Evolutionary conservation across 495 filamentous ascomycete genomes (phyloP).

Genomic region (Penicillium pulvis): DNA sequence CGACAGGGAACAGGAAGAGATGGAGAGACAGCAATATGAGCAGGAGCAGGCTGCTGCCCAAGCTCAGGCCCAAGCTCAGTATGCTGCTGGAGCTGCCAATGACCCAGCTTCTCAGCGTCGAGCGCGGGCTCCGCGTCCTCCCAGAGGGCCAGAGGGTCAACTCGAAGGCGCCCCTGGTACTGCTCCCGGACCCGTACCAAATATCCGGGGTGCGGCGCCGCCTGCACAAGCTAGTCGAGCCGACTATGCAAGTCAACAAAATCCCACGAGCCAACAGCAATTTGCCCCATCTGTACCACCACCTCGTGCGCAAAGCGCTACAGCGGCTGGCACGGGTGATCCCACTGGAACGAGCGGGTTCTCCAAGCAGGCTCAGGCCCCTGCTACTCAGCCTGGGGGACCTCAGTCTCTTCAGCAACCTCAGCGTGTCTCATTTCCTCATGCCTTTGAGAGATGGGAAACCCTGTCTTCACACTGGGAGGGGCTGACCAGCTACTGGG

Average conservation of each 20-base stretch:
- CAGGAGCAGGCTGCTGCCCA: constrained; percentile 44
- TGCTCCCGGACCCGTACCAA: constrained; percentile 17
- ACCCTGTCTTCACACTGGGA: constrained; percentile 97
- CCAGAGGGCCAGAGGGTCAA: constrained; percentile 30
- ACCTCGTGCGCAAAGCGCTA: constrained; percentile 30
- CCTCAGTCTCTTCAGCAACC: constrained; percentile 42
- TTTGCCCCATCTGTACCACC: constrained; percentile 22
- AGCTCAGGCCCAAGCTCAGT: constrained; percentile 32
- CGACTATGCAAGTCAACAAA: constrained; percentile 13
- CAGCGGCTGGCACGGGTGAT: constrained; percentile 25
- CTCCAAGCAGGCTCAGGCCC: constrained; percentile 32
- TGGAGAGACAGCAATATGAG: constrained; percentile 56
- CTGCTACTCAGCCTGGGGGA: constrained; percentile 30
- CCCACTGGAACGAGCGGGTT: constrained; percentile 16
- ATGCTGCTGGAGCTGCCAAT: constrained; percentile 59
- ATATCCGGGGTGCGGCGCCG: constrained; percentile 14
- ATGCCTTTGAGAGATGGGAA: constrained; percentile 98
- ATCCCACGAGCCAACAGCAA: constrained; percentile 32
- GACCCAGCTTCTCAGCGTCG: constrained; percentile 49
- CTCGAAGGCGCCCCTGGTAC: constrained; percentile 18
- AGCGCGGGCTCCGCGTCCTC: constrained; percentile 27
- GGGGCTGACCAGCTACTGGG: constrained; percentile 95
- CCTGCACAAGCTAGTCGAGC: constrained; percentile 20
- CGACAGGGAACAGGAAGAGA: constrained; percentile 52
- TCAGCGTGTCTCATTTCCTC: constrained; percentile 69